Base-by-base conservation (phyloP, 1,284 basidiomycete genomes). In the Heterobasidion annosum region DNA sequence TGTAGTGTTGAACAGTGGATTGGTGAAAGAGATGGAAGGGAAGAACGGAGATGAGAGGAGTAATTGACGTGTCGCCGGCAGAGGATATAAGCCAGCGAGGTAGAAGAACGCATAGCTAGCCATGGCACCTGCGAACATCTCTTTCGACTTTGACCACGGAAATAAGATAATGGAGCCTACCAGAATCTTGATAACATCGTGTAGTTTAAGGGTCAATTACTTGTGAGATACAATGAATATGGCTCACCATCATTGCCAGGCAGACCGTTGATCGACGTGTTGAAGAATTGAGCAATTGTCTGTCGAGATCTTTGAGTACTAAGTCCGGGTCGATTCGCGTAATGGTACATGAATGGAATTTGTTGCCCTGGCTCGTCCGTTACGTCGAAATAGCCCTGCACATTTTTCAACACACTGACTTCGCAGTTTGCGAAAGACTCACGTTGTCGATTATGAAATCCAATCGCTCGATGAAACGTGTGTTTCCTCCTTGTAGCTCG, bases 311-410 rank as follows among this genome's bases (percentile, higher is more conserved):
- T 66, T 57, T 79, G 76, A 1, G 78, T 80, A 62, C 79, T 83
- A 18, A 77, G 63, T 0, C 79, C 81, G 0, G 81, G 81, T 3
- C 68, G 64, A 61, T 81, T 75, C 1, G 76, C 81, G 61, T 83
- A 83, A 64, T 83, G 81, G 62, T 82, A 83, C 81, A 83, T 82
- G 67, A 76, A 81, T 0, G 80, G 79, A 58, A 81, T 82, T 57
- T 81, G 77, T 57, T 81, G 76, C 3, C 81, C 82, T 1, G 82
- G 82, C 61, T 84, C 82, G 60, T 84, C 73, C 15, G 79, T 81
- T 3, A 71, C 67, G 55, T 79, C 77, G 59, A 80, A 80, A 62
- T 79, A 79, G 43, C 67, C 65, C 73, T 82, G 55, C 15, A 46
- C 34, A 16, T 6, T 4, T 3, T 3, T 43, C 40, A 43, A 13